Evolutionary conservation across 371 early-diverging fungal genomes (phyloP).

Genomic region (Gilbertella persicaria): DNA sequence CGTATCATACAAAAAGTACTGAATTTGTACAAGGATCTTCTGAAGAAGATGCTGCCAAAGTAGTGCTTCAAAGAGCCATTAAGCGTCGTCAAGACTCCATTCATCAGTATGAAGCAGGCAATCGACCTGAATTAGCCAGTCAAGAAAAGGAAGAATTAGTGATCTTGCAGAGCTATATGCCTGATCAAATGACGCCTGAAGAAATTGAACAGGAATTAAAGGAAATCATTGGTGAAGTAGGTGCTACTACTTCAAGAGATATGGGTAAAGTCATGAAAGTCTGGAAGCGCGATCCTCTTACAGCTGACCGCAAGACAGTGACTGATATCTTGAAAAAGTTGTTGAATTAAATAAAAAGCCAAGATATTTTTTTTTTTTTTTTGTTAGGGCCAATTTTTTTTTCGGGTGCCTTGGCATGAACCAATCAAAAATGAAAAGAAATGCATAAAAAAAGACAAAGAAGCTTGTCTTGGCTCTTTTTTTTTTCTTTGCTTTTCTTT

Average conservation of each 20-base stretch:
- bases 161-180: conserved; percentile 69
- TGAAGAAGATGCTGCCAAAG: conserved; percentile 50
- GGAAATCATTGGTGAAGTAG: conserved; percentile 52
- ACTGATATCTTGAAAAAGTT: conserved; percentile 63
- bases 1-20: conserved; percentile 70
- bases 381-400: neutral
- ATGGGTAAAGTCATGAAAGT: conserved; percentile 83
- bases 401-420: neutral
- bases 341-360: conserved; percentile 18
- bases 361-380: neutral
- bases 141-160: conserved; percentile 63
- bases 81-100: conserved; percentile 77
- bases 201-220: conserved; percentile 65
- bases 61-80: conserved; percentile 70
- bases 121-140: conserved; percentile 66
- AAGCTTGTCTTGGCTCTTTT: conserved; percentile 5
- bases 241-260: conserved; percentile 59
- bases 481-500: neutral
- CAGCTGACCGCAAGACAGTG: conserved; percentile 69
- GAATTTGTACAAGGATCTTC: conserved; percentile 39
- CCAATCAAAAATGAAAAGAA: neutral
- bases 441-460: neutral
- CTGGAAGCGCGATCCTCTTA: conserved; percentile 58
- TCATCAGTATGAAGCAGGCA: conserved; percentile 57
- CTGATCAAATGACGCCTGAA: conserved; percentile 66